A percentile compares a stretch with the other conserved stretches of the same genome.
phyloP scores from a whole-genome alignment of 139 green algal species.

The Pleodorina starrii region DNA sequence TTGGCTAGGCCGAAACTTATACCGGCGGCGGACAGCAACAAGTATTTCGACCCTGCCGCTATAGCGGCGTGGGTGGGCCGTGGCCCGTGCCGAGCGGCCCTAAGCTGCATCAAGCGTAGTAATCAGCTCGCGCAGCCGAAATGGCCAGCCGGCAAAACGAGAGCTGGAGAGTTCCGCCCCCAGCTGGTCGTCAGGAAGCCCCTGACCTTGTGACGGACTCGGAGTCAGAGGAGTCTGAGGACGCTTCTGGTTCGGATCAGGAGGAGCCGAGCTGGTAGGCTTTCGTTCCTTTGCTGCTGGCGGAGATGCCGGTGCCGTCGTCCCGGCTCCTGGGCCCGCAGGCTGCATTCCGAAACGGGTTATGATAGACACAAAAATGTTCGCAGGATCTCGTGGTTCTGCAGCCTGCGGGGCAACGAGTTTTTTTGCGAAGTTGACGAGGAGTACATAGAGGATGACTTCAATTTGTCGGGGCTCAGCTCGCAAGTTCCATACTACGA shows the following conservation, averaged over 20 bases:
- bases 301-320: neutral
- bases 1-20: neutral
- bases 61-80: constrained; percentile 14
- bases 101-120: neutral
- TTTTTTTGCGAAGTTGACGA: constrained; percentile 89
- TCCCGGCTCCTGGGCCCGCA: too few species aligned
- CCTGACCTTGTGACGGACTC: constrained; percentile 64
- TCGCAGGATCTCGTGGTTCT: constrained; percentile 97
- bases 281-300: constrained; percentile 72
- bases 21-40: neutral
- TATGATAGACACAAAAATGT: neutral
- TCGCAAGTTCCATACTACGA: constrained; percentile 98
- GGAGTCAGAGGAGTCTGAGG: constrained; percentile 69
- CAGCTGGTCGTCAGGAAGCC: neutral
- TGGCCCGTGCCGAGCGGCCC: neutral
- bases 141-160: constrained; percentile 26
- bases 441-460: constrained; percentile 98
- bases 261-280: constrained; percentile 70
- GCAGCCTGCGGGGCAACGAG: constrained; percentile 90
- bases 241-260: constrained; percentile 60
- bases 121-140: neutral
- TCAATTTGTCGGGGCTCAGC: constrained; percentile 95
- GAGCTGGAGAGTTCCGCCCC: constrained; percentile 4
- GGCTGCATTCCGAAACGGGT: neutral
- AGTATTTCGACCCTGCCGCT: neutral